These are phyloP conservation scores for Acer saccharum DNA, from an alignment of 345 rosid genomes.

Conservation along the genomic window DNA sequence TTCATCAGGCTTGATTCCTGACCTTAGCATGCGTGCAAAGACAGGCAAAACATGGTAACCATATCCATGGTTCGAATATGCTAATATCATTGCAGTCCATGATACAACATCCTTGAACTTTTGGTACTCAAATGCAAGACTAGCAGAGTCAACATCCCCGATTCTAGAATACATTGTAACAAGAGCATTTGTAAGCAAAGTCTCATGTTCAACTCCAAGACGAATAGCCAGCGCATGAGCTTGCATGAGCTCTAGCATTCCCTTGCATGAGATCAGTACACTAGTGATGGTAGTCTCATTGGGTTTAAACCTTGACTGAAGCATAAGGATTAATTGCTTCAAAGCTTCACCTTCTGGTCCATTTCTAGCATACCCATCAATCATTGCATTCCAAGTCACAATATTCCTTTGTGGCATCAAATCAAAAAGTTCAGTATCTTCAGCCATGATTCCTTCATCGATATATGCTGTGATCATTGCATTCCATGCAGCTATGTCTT, in stretches of 20 bases:
- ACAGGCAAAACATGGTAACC: constrained; percentile 32
- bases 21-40: constrained; percentile 37
- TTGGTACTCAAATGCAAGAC: constrained; percentile 31
- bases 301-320: constrained; percentile 28
- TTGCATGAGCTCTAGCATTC: constrained; percentile 31
- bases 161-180: constrained; percentile 37
- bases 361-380: constrained; percentile 44
- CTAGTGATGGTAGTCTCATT: constrained; percentile 39
- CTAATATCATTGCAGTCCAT: constrained; percentile 47
- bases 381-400: constrained; percentile 44
- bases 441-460: constrained; percentile 30
- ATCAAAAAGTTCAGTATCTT: constrained; percentile 35
- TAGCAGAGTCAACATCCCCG: constrained; percentile 40
- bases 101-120: constrained; percentile 41
- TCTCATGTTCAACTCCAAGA: constrained; percentile 36
- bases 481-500: constrained; percentile 40
- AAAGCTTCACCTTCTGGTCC: constrained; percentile 36
- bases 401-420: constrained; percentile 35
- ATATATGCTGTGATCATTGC: constrained; percentile 42
- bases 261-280: constrained; percentile 32
- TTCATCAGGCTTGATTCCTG: constrained; percentile 41
- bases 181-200: constrained; percentile 35
- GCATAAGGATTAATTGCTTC: constrained; percentile 34
- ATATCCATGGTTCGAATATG: constrained; percentile 45
- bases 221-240: constrained; percentile 36